Base-by-base conservation (phyloP, 495 filamentous ascomycete species). In the Penicillium parvum region DNA sequence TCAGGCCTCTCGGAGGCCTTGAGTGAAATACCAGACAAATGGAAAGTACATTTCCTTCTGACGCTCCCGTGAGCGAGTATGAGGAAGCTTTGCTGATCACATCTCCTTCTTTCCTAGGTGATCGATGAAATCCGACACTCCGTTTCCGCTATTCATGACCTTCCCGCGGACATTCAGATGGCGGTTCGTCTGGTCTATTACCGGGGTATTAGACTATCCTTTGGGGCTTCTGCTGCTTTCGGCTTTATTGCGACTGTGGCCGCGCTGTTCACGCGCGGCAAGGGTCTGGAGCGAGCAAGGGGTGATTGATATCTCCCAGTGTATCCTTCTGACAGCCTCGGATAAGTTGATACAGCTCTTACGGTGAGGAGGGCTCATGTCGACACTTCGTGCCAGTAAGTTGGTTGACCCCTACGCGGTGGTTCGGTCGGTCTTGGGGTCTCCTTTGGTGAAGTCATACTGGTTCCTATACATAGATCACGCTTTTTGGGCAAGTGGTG, bases 71-170 rank as follows among this genome's bases (percentile, higher is more conserved):
- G 41, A 40, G 17, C 27, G 36, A 26, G n/a, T n/a, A n/a, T n/a
- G n/a, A n/a, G n/a, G n/a, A n/a, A n/a, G n/a, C n/a, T n/a, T 5
- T 26, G 46, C 52, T 57, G 53, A 65, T 44, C 50, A 47, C 4
- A 32, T 58, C 25, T 33, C 26, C 2, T 45, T 32, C 29, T 20
- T 8, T 22, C 42, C 4, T 55, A 81, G 77, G 57, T 81, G 29
- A 76, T 82, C 25, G 69, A 79, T 26, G 72, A 77, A 29, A 83
- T 85, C 47, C 63, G 80, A 4, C 80, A 83, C 47, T 82, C 79
- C 0, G 72, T 79, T 6, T 73, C 75, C 3, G 72, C 72, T 3
- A 67, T 83, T 26, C 64, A 66, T 17, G 55, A 62, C 7, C 65
- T 83, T 0, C 77, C 77, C 0, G 74, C 73, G 0, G 78, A 82